Percentiles rank a stretch among this genome's conserved stretches.
Evolutionary conservation across 805 yeast species (phyloP).

Genomic region (Lachancea kluyveri): DNA sequence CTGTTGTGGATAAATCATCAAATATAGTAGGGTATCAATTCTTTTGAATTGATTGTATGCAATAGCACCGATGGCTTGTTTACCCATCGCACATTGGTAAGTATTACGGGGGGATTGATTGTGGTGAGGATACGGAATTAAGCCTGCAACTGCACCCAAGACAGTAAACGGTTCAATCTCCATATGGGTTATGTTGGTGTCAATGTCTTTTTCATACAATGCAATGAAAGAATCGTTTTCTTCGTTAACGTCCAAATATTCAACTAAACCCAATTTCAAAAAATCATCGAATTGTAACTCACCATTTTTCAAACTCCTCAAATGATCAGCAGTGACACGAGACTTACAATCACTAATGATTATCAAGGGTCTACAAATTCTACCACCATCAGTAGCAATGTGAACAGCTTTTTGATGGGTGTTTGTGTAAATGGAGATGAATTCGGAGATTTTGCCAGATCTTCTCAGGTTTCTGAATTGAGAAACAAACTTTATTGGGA

Average conservation of each 20-base stretch:
- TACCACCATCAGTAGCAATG: constrained; percentile 98
- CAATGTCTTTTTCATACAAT: constrained; percentile 65
- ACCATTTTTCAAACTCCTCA: constrained; percentile 56
- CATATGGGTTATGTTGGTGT: constrained; percentile 66
- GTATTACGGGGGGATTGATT: constrained; percentile 99
- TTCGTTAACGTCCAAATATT: constrained; percentile 93
- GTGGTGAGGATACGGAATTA: constrained; percentile 99
- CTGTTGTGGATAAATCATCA: constrained; percentile 98
- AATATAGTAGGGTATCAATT: constrained; percentile 85
- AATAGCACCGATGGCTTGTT: constrained; percentile 99
- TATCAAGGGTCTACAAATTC: constrained; percentile 94
- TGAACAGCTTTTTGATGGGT: constrained; percentile 90
- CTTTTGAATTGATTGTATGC: constrained; percentile 95
- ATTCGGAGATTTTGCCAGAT: constrained; percentile 78
- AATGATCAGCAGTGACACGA: constrained; percentile 66
- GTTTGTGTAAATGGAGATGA: constrained; percentile 85
- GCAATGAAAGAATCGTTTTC: constrained; percentile 94
- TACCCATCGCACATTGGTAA: constrained; percentile 99
- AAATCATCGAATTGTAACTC: constrained; percentile 88
- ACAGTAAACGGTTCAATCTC: constrained; percentile 98
- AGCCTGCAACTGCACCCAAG: constrained; percentile 96
- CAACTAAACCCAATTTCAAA: constrained; percentile 78
- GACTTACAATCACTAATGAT: constrained; percentile 72
- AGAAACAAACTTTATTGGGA: constrained; percentile 74
- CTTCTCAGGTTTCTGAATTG: constrained; percentile 79